Percentiles rank a stretch among this genome's conserved stretches.
Evolutionary conservation across 805 yeast genomes (phyloP).

Genomic region (Ogataea degrootiae): DNA sequence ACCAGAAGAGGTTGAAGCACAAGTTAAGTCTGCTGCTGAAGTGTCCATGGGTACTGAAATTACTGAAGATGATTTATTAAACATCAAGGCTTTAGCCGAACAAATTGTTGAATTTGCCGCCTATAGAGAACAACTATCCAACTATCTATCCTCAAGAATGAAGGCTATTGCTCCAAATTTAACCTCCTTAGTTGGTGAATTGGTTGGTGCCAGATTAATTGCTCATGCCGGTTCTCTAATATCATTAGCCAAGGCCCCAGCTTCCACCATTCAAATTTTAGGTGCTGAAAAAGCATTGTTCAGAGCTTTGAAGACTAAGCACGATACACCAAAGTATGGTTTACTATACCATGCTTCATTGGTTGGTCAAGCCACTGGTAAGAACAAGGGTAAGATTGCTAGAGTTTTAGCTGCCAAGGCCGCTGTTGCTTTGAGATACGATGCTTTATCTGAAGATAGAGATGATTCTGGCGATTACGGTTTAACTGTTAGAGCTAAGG

Average conservation of each 20-base stretch:
- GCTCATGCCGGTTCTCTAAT: constrained; percentile 96
- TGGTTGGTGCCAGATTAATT: constrained; percentile 96
- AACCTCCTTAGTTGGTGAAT: constrained; percentile 93
- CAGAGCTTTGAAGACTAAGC: constrained; percentile 97
- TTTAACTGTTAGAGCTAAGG: constrained; percentile 83
- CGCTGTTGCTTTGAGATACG: constrained; percentile 93
- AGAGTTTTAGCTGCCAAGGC: constrained; percentile 98
- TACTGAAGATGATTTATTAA: constrained; percentile 81
- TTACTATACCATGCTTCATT: constrained; percentile 93
- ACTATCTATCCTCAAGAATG: constrained; percentile 91
- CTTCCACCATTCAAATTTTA: constrained; percentile 94
- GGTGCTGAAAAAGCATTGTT: constrained; percentile 99
- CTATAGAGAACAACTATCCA: constrained; percentile 93
- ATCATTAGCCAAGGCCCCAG: constrained; percentile 96
- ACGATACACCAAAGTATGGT: constrained; percentile 98
- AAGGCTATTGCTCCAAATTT: constrained; percentile 98
- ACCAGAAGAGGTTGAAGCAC: constrained; percentile 91
- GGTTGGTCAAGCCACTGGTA: constrained; percentile 97
- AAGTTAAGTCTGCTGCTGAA: constrained; percentile 94
- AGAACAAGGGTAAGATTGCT: constrained; percentile 98
- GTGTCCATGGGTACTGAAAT: constrained; percentile 99
- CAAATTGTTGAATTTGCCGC: constrained; percentile 95
- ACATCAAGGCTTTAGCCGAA: constrained; percentile 87
- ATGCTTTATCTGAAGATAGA: constrained; percentile 94
- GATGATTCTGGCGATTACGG: constrained; percentile 95